These are phyloP conservation scores for Sporisorium graminicola DNA, from an alignment of 1,284 basidiomycete species.

Conservation along the genomic window DNA sequence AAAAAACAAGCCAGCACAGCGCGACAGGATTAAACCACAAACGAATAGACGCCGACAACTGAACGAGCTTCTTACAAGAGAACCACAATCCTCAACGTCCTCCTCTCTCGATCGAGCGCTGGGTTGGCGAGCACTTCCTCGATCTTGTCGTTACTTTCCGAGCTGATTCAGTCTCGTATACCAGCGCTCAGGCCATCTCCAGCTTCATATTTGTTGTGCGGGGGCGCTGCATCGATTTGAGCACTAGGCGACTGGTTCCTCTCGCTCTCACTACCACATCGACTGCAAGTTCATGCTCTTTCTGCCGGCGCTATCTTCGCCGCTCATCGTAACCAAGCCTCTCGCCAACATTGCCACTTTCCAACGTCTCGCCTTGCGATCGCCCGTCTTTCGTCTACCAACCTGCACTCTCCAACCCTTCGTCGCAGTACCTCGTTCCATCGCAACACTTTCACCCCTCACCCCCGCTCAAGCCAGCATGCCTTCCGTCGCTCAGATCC, in stretches of 20 bases:
- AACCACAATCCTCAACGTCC: not conserved
- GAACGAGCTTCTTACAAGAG: not conserved
- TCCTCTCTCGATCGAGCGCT: constrained; percentile 25
- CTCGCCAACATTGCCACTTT: not conserved
- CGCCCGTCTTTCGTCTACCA: not conserved
- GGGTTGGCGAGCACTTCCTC: not conserved
- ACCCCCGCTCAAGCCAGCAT: constrained; percentile 25
- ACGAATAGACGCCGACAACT: not conserved
- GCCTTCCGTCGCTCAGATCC: constrained; percentile 51
- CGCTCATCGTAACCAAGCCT: constrained; percentile 10
- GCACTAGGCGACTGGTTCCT: not conserved
- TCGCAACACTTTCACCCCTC: not conserved
- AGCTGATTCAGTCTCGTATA: not conserved
- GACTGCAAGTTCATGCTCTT: constrained; percentile 31
- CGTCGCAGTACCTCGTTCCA: not conserved
- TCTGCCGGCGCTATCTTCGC: constrained; percentile 36
- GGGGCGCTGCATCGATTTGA: not conserved
- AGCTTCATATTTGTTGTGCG: not conserved
- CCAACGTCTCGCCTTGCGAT: not conserved
- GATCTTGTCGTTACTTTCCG: not conserved
- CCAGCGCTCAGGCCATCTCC: not conserved
- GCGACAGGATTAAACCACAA: not conserved
- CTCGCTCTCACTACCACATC: constrained; percentile 2
- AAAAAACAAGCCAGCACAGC: constrained; percentile 4
- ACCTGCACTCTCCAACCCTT: not conserved